Base-by-base conservation (phyloP, 352 stramenopile genomes). In the Phytophthora cryptogea region DNA sequence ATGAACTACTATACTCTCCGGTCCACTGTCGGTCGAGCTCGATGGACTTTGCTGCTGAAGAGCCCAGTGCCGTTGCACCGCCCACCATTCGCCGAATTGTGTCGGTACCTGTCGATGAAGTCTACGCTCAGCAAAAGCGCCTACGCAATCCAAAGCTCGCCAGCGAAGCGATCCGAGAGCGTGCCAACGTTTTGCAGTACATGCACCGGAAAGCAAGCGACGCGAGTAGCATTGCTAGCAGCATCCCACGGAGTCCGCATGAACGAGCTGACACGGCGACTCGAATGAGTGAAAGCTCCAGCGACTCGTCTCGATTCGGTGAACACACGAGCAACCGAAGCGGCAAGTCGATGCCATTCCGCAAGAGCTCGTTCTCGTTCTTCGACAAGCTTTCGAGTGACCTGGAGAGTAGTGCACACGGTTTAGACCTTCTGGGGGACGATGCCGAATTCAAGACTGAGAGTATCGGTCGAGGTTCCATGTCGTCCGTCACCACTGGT, bases 341-440 rank as follows among this genome's bases (percentile, higher is more conserved):
- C 17, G 63, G 52, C 42, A 83, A 74, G 58, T 74, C 72, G 14
- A 50, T 53, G 51, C 58, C 40, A 23, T 82, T 62, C 59, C 80
- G 83, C 28, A 92, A 89, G 58, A 82, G 86, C 53, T 95, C 86
- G 39, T 95, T 95, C 44, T 92, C 84, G 30, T 95, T 95, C 54
- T 92, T 95, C 39, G 86, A 93, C 50, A 90, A 92, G 56, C 75
- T 95, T 27, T 90, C 86, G 32, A 82, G 71, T 31, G 86, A 95
- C 46, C 43, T 90, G 7, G 82, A 90, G 33, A 83, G 49, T 37
- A 74, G 72, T 17, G 50, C 79, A 0, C 80, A 87, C 46, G 76
- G 84, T 26, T 52, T 91, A 45, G 74, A 84, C 48, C 68, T 55
- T 45, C 54, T 74, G 26, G 68, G 76, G 16, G 74, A 87, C 35